phyloP scores from a whole-genome alignment of 305 asterid species.

The Fraxinus nigra region DNA sequence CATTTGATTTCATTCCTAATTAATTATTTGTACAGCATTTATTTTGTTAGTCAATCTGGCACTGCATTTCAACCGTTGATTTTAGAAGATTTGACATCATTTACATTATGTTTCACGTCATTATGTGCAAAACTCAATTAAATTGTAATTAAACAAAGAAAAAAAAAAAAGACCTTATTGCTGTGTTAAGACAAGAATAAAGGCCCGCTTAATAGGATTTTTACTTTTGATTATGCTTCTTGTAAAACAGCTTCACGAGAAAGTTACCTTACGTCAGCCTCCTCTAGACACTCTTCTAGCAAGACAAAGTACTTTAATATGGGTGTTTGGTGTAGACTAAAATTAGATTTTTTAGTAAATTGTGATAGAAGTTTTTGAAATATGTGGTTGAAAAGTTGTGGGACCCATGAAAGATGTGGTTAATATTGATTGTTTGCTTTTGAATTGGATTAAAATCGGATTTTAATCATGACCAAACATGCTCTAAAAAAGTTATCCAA shows the following conservation, averaged over 20 bases:
- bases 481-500: too few species aligned
- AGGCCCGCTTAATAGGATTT: neutral
- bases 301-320: too few species aligned
- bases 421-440: too few species aligned
- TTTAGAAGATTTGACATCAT: neutral
- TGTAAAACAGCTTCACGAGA: neutral
- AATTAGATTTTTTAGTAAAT: too few species aligned
- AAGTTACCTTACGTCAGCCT: too few species aligned
- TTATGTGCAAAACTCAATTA: neutral
- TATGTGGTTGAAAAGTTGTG: too few species aligned
- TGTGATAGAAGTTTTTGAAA: too few species aligned
- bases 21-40: neutral
- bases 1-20: neutral
- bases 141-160: neutral
- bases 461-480: too few species aligned
- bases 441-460: too few species aligned
- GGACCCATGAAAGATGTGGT: too few species aligned
- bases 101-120: neutral
- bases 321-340: too few species aligned
- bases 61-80: neutral
- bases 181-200: neutral
- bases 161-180: neutral
- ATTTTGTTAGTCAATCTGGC: neutral
- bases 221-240: neutral
- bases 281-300: neutral